Evolutionary conservation across 768 basidiomycete genomes (phyloP).

Genomic region (Mycena chlorophos): DNA sequence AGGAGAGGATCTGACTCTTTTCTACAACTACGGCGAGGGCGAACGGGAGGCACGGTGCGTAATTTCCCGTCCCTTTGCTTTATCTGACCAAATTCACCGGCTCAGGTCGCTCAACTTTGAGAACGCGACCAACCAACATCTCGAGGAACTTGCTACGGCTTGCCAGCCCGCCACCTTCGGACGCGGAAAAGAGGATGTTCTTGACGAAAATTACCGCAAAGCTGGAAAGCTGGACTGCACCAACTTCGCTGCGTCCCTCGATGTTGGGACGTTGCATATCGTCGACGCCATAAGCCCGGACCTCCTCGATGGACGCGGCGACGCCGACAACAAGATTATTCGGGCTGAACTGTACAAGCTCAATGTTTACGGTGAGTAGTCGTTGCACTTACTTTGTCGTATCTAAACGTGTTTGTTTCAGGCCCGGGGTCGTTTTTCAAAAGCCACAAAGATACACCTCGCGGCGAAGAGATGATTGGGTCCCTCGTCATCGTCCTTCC

Average conservation of each 20-base stretch:
- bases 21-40: neutral
- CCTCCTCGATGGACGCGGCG: constrained; percentile 21
- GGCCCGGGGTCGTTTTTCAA: constrained; percentile 40
- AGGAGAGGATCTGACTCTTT: neutral
- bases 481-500: constrained; percentile 44
- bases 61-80: neutral
- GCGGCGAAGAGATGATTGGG: constrained; percentile 32
- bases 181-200: constrained; percentile 26
- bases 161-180: constrained; percentile 34
- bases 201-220: constrained; percentile 35
- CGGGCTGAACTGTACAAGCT: constrained; percentile 37
- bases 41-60: neutral
- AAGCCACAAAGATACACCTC: constrained; percentile 39
- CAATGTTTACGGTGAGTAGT: constrained; percentile 41
- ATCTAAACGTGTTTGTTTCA: neutral
- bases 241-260: constrained; percentile 33
- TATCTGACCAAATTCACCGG: neutral
- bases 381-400: neutral
- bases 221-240: constrained; percentile 31
- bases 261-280: constrained; percentile 28
- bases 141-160: constrained; percentile 23
- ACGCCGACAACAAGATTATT: constrained; percentile 17
- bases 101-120: neutral
- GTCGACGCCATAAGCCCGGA: constrained; percentile 26
- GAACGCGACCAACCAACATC: constrained; percentile 3